Conservation (phyloP, 352 stramenopile genomes). For the Phytophthora aleatoria region DNA sequence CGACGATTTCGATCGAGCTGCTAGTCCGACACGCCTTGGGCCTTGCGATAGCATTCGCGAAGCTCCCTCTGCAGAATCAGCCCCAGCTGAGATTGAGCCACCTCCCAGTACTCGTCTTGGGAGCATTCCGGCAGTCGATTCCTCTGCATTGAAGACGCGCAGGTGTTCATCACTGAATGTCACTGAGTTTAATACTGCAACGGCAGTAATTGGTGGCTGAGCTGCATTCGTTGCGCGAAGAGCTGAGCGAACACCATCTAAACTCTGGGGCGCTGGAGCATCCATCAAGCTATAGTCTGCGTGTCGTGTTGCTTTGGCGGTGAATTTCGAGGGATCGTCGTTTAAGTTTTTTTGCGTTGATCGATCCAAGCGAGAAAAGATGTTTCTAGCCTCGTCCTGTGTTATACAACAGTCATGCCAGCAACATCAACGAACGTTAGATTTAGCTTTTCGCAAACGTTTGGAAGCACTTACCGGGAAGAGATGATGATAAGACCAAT, state of each 20-base stretch:
- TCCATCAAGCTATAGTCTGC: conserved; percentile 17
- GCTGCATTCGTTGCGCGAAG: conserved; percentile 16
- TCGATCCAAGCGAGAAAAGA: conserved; percentile 66
- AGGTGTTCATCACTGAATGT: conserved; percentile 20
- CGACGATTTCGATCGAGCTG: conserved; percentile 30
- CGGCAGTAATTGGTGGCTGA: conserved; percentile 19
- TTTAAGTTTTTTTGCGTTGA: conserved; percentile 69
- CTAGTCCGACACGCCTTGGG: conserved; percentile 46
- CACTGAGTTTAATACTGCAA: conserved; percentile 18
- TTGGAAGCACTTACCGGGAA: conserved; percentile 49
- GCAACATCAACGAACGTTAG: conserved; percentile 8
- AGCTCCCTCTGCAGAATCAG: conserved; percentile 19
- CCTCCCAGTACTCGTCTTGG: conserved; percentile 33
- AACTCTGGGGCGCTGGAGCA: conserved; percentile 8
- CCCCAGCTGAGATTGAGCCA: conserved; percentile 12
- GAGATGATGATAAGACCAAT: conserved; percentile 72
- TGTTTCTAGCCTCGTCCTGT: conserved; percentile 53
- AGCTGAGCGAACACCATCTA: conserved; percentile 11
- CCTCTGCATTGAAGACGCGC: conserved; percentile 12
- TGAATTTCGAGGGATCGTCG: conserved; percentile 46
- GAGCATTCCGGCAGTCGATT: conserved; percentile 20
- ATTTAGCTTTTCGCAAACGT: background rate
- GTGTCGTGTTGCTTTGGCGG: conserved; percentile 20
- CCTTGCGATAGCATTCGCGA: conserved; percentile 49
- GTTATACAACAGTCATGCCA: conserved; percentile 8